Evolutionary conservation across 306 rosid genomes (phyloP), one percentile per base, ranked within the genome.

Genomic region (Trifolium dubium): DNA sequence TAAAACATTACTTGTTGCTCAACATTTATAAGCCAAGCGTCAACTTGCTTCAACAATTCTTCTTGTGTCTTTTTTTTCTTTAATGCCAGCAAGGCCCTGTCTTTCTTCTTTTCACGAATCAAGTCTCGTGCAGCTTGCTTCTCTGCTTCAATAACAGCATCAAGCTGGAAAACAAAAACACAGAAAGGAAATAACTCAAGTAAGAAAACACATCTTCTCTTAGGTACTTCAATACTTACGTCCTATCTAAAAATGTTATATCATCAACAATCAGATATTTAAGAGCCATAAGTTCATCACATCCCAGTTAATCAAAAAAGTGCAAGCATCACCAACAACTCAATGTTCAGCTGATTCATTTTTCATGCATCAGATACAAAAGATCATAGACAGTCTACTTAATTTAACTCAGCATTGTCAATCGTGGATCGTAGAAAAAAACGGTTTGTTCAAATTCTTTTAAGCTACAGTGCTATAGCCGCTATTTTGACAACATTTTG

Each of bases 11-110:
- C 98, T 79, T 93, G 98, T 76, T 94, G 97, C 85, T 94, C 98
- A 59, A 91, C 98, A 81, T 94, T 94, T 49, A 94, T 86, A 50
- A 94, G 84, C 98, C 98, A 94, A 66, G 89, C 79, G 59, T 91
- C 98, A 43, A 94, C 98, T 88, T 94, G 96, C 89, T 92, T 94
- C 86, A 91, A 81, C 65, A 94, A 83, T 65, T 94, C 97, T 86
- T 94, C 98, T 79, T 94, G 98, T 49, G 96, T 11, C 80, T 85
- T 94, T 58, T 94, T 94, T 78, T 91, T 94, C 92, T 87, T 94
- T 55, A 94, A 82, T 10, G 96, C 92, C 68, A 94, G 74, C 88
- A 94, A 85, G 35, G 98, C 98, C 73, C 97, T 86, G 50, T 94
- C 96, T 85, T 89, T 94, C 84, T 83, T 93, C 92, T 91, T 94